A percentile compares a stretch with the other conserved stretches of the same genome.
phyloP scores from a whole-genome alignment of 495 filamentous ascomycete species.

The Wilcoxina mikolae region DNA sequence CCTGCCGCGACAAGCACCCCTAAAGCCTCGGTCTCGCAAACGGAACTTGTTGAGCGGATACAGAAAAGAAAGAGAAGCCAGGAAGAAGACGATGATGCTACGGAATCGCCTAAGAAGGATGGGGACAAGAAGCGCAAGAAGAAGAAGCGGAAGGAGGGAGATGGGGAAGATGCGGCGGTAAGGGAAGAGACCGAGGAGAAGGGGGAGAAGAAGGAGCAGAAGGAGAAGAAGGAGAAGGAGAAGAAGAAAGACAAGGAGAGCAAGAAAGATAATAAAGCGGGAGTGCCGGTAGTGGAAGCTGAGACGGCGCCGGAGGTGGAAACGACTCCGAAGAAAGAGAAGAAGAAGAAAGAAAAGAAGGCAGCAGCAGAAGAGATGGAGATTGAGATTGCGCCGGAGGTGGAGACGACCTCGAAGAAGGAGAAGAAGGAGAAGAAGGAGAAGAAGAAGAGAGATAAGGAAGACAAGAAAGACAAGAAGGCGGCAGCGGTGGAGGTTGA shows the following conservation, averaged over 20 bases:
- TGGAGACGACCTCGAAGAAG: conserved; percentile 15
- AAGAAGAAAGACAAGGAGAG: conserved; percentile 16
- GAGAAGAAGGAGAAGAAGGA: conserved; percentile 16
- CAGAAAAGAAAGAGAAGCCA: conserved; percentile 16
- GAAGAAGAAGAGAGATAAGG: conserved; percentile 17
- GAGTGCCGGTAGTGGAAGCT: conserved; percentile 6
- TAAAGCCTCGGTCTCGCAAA: not conserved
- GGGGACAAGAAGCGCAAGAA: conserved; percentile 11
- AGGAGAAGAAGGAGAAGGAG: conserved; percentile 20
- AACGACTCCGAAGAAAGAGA: conserved; percentile 16
- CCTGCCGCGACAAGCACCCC: not conserved
- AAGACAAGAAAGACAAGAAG: conserved; percentile 17
- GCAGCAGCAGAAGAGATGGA: conserved; percentile 6
- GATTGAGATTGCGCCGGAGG: conserved; percentile 3
- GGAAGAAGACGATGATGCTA: not conserved
- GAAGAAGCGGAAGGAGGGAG: conserved; percentile 17
- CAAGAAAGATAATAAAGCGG: conserved; percentile 19
- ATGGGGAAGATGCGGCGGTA: conserved; percentile 33
- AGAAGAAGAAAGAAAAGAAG: conserved; percentile 4
- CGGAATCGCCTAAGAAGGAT: not conserved
- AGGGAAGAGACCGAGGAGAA: conserved; percentile 22
- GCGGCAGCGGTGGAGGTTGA: conserved; percentile 23
- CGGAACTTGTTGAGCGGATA: conserved; percentile 5
- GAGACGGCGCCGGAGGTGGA: not conserved
- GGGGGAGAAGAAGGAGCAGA: conserved; percentile 21